These are phyloP conservation scores for Colletotrichum karsti DNA, from an alignment of 2,329 filamentous ascomycete genomes.

Conservation along the genomic window DNA sequence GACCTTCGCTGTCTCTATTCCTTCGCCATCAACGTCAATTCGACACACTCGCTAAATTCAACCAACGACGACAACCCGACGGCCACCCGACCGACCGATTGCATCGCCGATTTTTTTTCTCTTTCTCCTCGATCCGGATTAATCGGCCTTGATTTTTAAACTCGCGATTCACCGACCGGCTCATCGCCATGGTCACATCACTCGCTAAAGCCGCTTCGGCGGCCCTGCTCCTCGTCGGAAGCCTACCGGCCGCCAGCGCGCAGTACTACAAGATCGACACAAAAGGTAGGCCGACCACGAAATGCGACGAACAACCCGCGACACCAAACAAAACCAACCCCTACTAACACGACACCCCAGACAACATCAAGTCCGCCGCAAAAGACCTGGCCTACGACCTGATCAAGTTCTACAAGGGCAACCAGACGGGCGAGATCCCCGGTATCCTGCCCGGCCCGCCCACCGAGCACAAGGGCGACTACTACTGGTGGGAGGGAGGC, in stretches of 20 bases:
- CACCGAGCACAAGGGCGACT: slow-evolving; percentile 54
- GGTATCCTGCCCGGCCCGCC: slow-evolving; percentile 67
- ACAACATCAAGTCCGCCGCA: slow-evolving; percentile 55
- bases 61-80: background rate
- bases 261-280: slow-evolving; percentile 41
- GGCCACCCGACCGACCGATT: background rate
- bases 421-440: slow-evolving; percentile 59
- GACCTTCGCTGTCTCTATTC: background rate
- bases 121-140: background rate
- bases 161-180: background rate
- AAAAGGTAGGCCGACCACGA: slow-evolving; percentile 34
- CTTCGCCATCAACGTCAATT: background rate
- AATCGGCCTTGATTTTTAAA: background rate
- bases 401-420: slow-evolving; percentile 60
- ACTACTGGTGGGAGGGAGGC: slow-evolving; percentile 81
- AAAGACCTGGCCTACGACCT: slow-evolving; percentile 58
- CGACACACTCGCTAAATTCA: slow-evolving; percentile 1
- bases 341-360: slow-evolving; percentile 37
- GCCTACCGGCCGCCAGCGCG: slow-evolving; percentile 30
- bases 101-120: background rate
- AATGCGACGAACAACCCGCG: background rate
- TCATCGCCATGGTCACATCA: slow-evolving; percentile 25
- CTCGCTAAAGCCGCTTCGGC: slow-evolving; percentile 22
- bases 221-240: slow-evolving; percentile 21
- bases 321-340: background rate